These are phyloP conservation scores for Poteriospumella lacustris DNA, from an alignment of 108 stramenopile species.

Conservation along the genomic window DNA sequence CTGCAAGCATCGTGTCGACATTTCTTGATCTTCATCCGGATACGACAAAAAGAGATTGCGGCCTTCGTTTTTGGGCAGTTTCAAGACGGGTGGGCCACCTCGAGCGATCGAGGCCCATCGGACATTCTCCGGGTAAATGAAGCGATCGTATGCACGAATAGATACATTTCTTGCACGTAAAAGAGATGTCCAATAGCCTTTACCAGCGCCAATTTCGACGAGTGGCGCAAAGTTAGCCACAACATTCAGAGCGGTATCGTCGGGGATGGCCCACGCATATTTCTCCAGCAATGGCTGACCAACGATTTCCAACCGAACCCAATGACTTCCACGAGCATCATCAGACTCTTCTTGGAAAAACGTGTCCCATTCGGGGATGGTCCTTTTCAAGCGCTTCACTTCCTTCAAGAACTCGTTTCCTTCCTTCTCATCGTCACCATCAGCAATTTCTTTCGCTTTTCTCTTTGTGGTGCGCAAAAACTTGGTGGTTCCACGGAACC, in stretches of 20 bases:
- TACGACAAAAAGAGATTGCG: constrained; percentile 38
- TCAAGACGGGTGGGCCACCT: constrained; percentile 38
- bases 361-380: neutral
- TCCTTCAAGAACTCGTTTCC: neutral
- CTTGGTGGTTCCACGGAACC: too few species aligned
- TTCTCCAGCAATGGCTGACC: neutral
- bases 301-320: neutral
- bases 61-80: constrained; percentile 9
- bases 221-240: constrained; percentile 41
- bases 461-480: too few species aligned
- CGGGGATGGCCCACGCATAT: constrained; percentile 58
- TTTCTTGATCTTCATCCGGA: constrained; percentile 31
- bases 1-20: constrained; percentile 31
- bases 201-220: constrained; percentile 57
- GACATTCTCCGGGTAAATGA: constrained; percentile 1
- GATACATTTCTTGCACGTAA: constrained; percentile 47
- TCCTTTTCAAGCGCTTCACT: neutral
- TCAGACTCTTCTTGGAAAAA: neutral
- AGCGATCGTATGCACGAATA: constrained; percentile 44
- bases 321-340: neutral
- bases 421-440: too few species aligned
- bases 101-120: constrained; percentile 11
- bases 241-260: constrained; percentile 44
- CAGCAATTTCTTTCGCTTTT: too few species aligned
- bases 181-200: constrained; percentile 55